Base-by-base conservation (phyloP, 2,329 filamentous ascomycete genomes). In the Thelonectria rubi region DNA sequence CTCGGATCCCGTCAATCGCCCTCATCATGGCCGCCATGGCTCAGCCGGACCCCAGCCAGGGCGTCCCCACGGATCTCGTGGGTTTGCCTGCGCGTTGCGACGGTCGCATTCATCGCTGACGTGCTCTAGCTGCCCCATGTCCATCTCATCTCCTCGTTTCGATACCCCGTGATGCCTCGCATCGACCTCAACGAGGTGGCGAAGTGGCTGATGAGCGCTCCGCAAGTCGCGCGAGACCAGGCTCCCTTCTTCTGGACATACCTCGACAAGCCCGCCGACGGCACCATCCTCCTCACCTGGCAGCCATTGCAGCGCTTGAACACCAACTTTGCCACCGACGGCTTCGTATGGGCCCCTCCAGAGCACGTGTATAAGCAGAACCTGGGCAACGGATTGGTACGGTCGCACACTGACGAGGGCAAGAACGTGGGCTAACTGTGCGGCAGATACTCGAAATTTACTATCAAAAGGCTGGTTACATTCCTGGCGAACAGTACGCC, bases 191-290 rank as follows among this genome's bases (percentile, higher is more conserved):
- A 91, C 60, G 91, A 94, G 67, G 91, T 94, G 24, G 90, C 93
- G 63, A 89, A 92, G 72, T 94, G 92, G 84, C 86, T 98, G 63
- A 84, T 94, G 73, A 87, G 89, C 72, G 94, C 93, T 40, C 92
- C 94, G 9, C 90, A 92, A 73, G 91, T 97, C 64, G 91, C 94
- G 69, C 91, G 92, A 76, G 91, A 96, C 73, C 84, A 89, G 66
- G 90, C 93, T 50, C 88, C 94, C 3, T 94, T 99, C 84, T 92
- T 90, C 78, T 99, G 94, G 94, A 94, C 91, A 47, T 97, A 94
- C 76, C 86, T 98, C 58, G 88, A 95, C 70, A 86, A 88, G 55
- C 94, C 94, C 11, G 84, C 84, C 54, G 92, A 97, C 77, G 93
- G 93, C 58, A 90, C 89, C 9, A 86, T 97, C 46, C 86, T 95